Percentiles rank a stretch among this genome's conserved stretches.
phyloP scores from a whole-genome alignment of 352 stramenopile species.

The Phytophthora pistaciae region DNA sequence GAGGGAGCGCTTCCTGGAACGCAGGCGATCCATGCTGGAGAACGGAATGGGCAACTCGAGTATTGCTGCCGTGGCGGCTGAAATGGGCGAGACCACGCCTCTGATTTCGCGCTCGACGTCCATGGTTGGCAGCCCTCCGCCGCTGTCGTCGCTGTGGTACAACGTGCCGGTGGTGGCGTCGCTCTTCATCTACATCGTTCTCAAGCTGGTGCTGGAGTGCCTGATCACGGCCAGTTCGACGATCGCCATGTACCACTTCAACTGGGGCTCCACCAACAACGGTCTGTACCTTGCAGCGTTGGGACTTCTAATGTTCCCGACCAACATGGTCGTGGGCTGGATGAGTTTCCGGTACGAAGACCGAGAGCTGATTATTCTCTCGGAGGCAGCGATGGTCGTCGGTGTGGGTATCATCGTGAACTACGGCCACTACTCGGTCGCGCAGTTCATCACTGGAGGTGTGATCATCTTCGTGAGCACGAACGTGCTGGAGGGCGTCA shows the following conservation, averaged over 20 bases:
- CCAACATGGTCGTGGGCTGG: conserved; percentile 91
- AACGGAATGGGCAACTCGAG: conserved; percentile 41
- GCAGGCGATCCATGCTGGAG: conserved; percentile 58
- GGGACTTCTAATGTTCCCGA: conserved; percentile 93
- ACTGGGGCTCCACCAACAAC: conserved; percentile 85
- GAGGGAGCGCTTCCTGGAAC: conserved; percentile 56
- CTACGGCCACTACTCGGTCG: conserved; percentile 86
- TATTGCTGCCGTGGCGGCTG: conserved; percentile 13
- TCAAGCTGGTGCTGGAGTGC: conserved; percentile 94
- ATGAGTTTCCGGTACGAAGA: conserved; percentile 93
- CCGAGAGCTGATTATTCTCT: conserved; percentile 91
- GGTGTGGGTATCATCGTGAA: conserved; percentile 90
- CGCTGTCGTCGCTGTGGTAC: conserved; percentile 69
- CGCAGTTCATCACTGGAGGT: conserved; percentile 89
- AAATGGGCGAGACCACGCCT: conserved; percentile 50
- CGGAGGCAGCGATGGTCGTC: conserved; percentile 88
- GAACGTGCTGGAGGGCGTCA: conserved; percentile 95
- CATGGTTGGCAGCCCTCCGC: conserved; percentile 22
- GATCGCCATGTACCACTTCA: conserved; percentile 92
- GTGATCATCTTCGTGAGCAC: conserved; percentile 94
- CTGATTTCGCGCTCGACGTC: conserved; percentile 39
- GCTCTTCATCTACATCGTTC: conserved; percentile 91
- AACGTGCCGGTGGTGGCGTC: conserved; percentile 84
- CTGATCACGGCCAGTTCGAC: conserved; percentile 87
- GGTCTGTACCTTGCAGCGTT: conserved; percentile 91